Evolutionary conservation across 108 stramenopile genomes (phyloP).

Genomic region (Nannochloropsis salina): DNA sequence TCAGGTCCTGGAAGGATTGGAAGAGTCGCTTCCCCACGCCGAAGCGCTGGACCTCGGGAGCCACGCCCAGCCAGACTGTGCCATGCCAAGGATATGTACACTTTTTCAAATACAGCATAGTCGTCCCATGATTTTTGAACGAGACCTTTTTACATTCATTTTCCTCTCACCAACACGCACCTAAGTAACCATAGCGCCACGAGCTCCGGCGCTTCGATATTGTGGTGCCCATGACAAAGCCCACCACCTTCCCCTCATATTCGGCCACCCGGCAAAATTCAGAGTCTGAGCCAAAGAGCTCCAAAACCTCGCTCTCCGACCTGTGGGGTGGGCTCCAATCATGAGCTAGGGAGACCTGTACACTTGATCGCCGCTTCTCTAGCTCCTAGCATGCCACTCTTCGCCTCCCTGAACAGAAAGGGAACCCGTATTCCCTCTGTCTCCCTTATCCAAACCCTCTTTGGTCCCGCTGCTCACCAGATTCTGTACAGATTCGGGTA

Average conservation of each 20-base stretch:
- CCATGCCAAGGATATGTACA: too few species aligned
- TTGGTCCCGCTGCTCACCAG: background rate
- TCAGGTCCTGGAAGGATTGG: background rate
- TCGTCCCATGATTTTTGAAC: too few species aligned
- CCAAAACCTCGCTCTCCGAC: conserved; percentile 17
- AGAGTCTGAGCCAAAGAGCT: background rate
- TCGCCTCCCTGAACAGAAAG: too few species aligned
- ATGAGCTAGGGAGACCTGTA: too few species aligned
- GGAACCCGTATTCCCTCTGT: background rate
- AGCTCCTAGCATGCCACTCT: too few species aligned
- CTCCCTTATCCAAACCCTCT: background rate
- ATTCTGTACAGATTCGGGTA: conserved; percentile 2
- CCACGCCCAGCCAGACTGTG: conserved; percentile 13
- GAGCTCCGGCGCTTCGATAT: background rate
- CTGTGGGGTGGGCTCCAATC: background rate
- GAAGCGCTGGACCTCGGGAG: conserved; percentile 4
- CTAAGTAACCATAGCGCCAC: background rate
- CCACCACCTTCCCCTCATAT: conserved; percentile 17
- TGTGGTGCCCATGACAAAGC: conserved; percentile 14
- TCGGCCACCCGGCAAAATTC: conserved; percentile 14
- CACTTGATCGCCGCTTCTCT: too few species aligned
- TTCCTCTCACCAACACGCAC: background rate
- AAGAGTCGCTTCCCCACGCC: background rate
- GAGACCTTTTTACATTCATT: background rate
- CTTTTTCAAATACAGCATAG: too few species aligned